Percentiles rank a stretch among this genome's conserved stretches.
Evolutionary conservation across 768 basidiomycete genomes (phyloP).

Genomic region (Filobasidium floriforme): DNA sequence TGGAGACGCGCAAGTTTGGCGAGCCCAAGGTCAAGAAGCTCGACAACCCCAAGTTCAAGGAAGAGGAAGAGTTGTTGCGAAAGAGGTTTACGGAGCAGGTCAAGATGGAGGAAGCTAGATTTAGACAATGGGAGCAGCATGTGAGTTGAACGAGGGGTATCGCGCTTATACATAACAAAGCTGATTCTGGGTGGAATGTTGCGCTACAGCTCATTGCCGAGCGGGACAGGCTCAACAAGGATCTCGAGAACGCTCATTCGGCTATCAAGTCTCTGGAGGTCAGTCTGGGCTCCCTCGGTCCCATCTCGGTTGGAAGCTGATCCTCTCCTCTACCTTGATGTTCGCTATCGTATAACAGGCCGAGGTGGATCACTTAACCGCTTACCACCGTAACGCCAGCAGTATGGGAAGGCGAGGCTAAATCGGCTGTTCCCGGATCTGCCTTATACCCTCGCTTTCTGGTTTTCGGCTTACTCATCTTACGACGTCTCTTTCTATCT

Average conservation of each 20-base stretch:
- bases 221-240: slow-evolving; percentile 97
- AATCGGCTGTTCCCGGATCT: neutral
- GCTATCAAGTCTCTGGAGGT: slow-evolving; percentile 44
- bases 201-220: slow-evolving; percentile 82
- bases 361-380: slow-evolving; percentile 40
- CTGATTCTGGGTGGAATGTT: slow-evolving; percentile 25
- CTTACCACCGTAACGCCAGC: slow-evolving; percentile 41
- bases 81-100: slow-evolving; percentile 99
- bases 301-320: no score
- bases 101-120: slow-evolving; percentile 93
- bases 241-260: slow-evolving; percentile 70
- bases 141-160: slow-evolving; percentile 49
- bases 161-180: neutral
- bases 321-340: neutral
- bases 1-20: slow-evolving; percentile 99
- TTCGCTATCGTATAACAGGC: slow-evolving; percentile 21
- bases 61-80: slow-evolving; percentile 92
- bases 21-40: slow-evolving; percentile 97
- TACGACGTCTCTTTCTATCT: neutral
- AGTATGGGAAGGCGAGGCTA: slow-evolving; percentile 34
- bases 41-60: slow-evolving; percentile 99
- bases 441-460: neutral
- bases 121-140: slow-evolving; percentile 99
- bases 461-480: neutral
- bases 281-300: slow-evolving; percentile 10